Evolutionary conservation across 2,329 filamentous ascomycete species (phyloP).

Genomic region (Dactylellina drechsleri): DNA sequence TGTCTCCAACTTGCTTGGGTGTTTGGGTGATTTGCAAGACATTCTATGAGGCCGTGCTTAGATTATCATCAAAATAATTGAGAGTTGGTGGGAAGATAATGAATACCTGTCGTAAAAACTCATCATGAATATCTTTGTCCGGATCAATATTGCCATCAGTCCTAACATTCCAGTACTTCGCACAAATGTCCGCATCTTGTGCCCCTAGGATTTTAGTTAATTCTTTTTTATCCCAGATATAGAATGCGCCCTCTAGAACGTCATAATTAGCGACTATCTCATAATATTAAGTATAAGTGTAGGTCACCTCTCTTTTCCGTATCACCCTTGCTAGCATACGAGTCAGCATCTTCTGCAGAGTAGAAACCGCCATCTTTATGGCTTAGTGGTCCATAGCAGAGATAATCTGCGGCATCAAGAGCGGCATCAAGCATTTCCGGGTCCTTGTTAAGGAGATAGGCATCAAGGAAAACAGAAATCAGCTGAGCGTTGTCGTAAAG

Average conservation of each 20-base stretch:
- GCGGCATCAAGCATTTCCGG: constrained; percentile 80
- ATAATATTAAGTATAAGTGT: neutral
- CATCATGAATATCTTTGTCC: constrained; percentile 86
- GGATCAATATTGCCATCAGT: constrained; percentile 86
- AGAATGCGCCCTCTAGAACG: constrained; percentile 81
- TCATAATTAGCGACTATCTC: constrained; percentile 5
- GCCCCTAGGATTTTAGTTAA: constrained; percentile 79
- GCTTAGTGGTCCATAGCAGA: constrained; percentile 69
- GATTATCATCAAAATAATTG: neutral
- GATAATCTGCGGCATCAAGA: constrained; percentile 85
- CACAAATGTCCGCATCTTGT: constrained; percentile 76
- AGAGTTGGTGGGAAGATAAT: too few species aligned
- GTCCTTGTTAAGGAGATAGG: constrained; percentile 75
- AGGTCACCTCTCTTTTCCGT: constrained; percentile 73
- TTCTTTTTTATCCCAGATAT: constrained; percentile 91
- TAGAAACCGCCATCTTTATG: constrained; percentile 79
- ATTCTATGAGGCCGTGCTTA: constrained; percentile 65
- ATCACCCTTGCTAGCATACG: constrained; percentile 77
- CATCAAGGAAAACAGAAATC: constrained; percentile 83
- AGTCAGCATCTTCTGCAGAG: constrained; percentile 91
- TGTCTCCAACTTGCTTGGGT: constrained; percentile 74
- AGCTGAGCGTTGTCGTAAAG: constrained; percentile 91
- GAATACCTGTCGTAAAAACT: constrained; percentile 80
- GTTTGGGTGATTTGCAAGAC: constrained; percentile 79
- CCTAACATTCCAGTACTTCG: constrained; percentile 83